Evolutionary conservation across 192 early-diverging fungal species (phyloP), one percentile per base, ranked within the genome.

Genomic region (Coemansia guatemalensis): DNA sequence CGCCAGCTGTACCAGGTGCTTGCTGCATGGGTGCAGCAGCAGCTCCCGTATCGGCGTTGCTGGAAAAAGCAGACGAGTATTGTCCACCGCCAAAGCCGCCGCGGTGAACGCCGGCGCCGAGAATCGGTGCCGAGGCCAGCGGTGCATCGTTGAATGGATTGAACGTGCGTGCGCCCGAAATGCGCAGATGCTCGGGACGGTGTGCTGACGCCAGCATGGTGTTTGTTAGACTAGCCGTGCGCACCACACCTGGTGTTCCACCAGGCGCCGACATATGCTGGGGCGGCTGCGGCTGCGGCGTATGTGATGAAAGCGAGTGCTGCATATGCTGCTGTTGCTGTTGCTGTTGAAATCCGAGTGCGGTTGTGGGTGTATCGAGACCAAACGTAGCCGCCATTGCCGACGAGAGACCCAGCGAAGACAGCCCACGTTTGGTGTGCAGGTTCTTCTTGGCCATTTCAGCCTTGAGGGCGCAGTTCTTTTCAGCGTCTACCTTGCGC

Each of bases 371-470:
- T 51, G 71, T 71, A 57, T 81, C 78, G 4, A 68, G 72, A 0
- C 77, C 77, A 56, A 80, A 80, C 12, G 77, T 74, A 4, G 71
- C 65, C 0, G 69, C 62, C 60, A 69, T 64, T 4, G 73, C 69
- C 2, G 78, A 67, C 26, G 72, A 56, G 22, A 62, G 66, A 8
- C 65, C 72, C n/a, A 66, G 27, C 47, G 68, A 80, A 25, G 88
- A 88, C 32, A 88, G 74, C 5, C 89, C 91, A 51, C 94, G 87
- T 64, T 91, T 93, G 54, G 92, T 94, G 81, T 95, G 93, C 56
- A 99, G 84, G 68, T 99, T 97, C 84, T 97, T 98, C 71, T 97
- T 97, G 32, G 97, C 97, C 92, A 99, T 94, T 69, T 98, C 96
- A 1, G 95, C 97, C 78, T 99, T 99, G 41, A 99, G 86, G 25